Conservation (phyloP, 2,329 filamentous ascomycete genomes). For the Thielaviopsis ethacetica region DNA sequence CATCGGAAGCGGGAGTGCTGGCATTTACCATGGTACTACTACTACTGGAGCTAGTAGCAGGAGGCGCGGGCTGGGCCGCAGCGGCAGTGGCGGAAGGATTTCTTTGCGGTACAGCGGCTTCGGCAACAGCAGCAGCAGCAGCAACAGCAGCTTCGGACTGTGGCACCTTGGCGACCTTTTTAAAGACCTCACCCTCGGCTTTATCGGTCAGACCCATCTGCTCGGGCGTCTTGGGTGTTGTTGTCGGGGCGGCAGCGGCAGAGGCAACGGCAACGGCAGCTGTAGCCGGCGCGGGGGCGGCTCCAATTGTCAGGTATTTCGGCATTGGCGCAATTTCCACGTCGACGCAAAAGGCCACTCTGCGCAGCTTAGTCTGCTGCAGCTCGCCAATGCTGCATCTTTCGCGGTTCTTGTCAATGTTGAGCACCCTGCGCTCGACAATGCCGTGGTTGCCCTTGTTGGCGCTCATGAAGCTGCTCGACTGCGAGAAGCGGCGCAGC, state of each 20-base stretch:
- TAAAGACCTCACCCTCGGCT: constrained; percentile 8
- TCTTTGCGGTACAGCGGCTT: not conserved
- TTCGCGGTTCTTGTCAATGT: constrained; percentile 65
- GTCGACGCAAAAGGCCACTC: constrained; percentile 91
- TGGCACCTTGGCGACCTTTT: not conserved
- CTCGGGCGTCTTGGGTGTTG: not conserved
- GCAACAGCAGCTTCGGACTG: not conserved
- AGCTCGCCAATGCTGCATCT: constrained; percentile 67
- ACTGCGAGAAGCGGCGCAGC: constrained; percentile 65
- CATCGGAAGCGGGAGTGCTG: constrained; percentile 18
- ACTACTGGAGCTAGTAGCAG: too few species aligned
- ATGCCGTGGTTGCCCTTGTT: constrained; percentile 43
- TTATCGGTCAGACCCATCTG: constrained; percentile 6
- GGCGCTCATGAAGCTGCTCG: constrained; percentile 29
- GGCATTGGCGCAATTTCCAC: constrained; percentile 89
- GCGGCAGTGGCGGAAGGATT: not conserved
- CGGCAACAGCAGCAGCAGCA: not conserved
- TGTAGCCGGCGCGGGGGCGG: constrained; percentile 12
- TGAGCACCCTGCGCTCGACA: constrained; percentile 68
- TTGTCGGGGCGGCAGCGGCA: not conserved
- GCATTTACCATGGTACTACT: constrained; percentile 26
- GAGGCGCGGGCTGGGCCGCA: not conserved
- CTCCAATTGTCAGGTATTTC: constrained; percentile 45
- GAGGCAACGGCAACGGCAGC: too few species aligned
- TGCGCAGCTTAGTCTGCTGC: constrained; percentile 61